Base-by-base conservation (phyloP, 106 monocot species). In the Gastrodia elata region DNA sequence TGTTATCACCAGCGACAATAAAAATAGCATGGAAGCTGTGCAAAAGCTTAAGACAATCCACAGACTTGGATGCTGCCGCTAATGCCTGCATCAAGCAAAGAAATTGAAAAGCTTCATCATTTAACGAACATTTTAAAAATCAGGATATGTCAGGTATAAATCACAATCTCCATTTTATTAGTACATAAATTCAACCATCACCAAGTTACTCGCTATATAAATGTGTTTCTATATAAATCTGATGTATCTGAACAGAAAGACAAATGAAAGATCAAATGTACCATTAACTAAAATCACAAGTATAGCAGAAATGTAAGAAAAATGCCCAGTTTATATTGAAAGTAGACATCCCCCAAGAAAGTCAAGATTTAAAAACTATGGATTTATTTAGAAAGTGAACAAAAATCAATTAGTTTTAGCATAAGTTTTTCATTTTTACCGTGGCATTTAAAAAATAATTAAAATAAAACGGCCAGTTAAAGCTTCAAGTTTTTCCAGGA, bases 1-100 rank as follows among this genome's bases (percentile, higher is more conserved):
- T 80, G 40, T 61, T 76, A 68, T 98, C 93, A 68, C 97, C 97
- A 67, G 86, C 78, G 33, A 98, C 61, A 77, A 93, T 49, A 82
- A 98, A 98, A 82, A 76, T 82, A 5, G 79, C 88, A 83, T 98
- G 98, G 71, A 98, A 84, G 82, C 93, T 93, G 68, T 98, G 91
- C 36, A 81, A 86, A 64, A 82, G 26, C 74, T 98, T 98, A 74
- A 93, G 87, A 75, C 88, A 87, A 75, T 93, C 98, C 32, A 98
- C 88, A 39, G 88, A 93, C 79, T 98, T 98, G 0, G 91, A 93
- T 40, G 98, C 98, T 71, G 98, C 91, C 65, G 91, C 94, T 32
- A 94, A 72, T 79, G 91, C 94, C 94, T 94, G 71, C 83, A 85
- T 64, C 24, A 64, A 74, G 14, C 20, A 70, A 43, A 44, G 33